Evolutionary conservation across 768 basidiomycete genomes (phyloP), one percentile per base, ranked within the genome.

Genomic region (Suillus paluster): DNA sequence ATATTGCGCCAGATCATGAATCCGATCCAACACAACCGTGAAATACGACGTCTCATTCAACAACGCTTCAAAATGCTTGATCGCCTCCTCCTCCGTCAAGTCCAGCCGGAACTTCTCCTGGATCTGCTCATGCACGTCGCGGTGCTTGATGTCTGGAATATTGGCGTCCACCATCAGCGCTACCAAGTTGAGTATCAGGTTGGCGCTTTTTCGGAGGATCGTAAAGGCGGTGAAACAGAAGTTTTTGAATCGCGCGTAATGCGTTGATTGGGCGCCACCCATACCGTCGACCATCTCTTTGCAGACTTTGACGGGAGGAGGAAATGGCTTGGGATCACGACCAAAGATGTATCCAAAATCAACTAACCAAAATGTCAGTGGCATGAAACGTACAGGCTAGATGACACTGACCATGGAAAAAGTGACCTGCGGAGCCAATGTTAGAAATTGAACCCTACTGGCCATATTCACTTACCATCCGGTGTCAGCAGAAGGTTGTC

Each of bases 201-300:
- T 99, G 44, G 97, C 94, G 71, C 92, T 95, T 82, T 99, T 98
- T 67, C 97, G 88, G 60, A 99, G 84, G 70, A 94, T 95, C 59
- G 91, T 92, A 78, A 99, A 99, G 1, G 95, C 97, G 21, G 96
- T 99, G 75, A 96, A 97, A 74, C 94, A 97, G 66, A 95, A 91
- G 68, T 87, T 91, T 76, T 97, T 95, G 87, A 99, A 99, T 34
- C 95, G 89, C 30, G 89, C 86, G 74, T 98, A 98, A 73, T 99
- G 96, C 21, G 91, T 85, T 7, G 95, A 97, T 69, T 92, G 87
- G 1, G 92, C 88, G 14, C 97, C 97, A 19, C 97, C 97, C 95
- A 99, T 97, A 11, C 93, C 96, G 72, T 99, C 97, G 0, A 99
- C 94, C 97, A 99, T 99, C 73, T 98, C 97, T 70, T 96, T 96